Percentiles rank a stretch among this genome's conserved stretches.
Conservation (phyloP, 176 grass and related monocot species). For the Eleusine coracana region DNA sequence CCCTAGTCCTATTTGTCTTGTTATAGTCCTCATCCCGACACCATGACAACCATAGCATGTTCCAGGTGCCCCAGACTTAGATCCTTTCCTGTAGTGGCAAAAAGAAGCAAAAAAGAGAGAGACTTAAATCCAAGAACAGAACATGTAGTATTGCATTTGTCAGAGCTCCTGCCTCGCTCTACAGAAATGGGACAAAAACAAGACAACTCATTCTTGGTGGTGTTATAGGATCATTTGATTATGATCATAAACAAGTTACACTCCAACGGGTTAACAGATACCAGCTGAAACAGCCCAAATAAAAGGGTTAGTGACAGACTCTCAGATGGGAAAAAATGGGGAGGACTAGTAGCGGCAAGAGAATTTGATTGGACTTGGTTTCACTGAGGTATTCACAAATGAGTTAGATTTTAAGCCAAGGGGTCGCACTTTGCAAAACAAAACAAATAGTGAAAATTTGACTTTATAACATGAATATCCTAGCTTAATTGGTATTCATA, state of each 20-base stretch:
- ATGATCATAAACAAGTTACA: not conserved
- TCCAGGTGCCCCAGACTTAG: slow-evolving; percentile 63
- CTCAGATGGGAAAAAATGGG: not conserved
- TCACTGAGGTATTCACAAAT: not conserved
- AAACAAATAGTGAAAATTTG: not conserved
- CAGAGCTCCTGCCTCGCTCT: not conserved
- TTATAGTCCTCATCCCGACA: slow-evolving; percentile 63
- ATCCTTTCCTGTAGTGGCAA: slow-evolving; percentile 56
- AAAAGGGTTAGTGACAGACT: not conserved
- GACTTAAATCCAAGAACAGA: not conserved
- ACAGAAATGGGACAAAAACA: not conserved
- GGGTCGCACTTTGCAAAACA: not conserved
- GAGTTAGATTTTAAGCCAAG: not conserved
- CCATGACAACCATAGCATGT: slow-evolving; percentile 73
- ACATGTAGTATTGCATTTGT: not conserved
- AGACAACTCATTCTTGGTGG: not conserved
- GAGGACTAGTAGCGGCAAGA: not conserved
- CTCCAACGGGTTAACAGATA: not conserved
- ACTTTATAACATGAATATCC: not conserved
- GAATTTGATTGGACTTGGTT: not conserved
- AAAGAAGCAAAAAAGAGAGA: slow-evolving; percentile 14
- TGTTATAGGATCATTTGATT: not conserved
- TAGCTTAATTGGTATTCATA: not conserved
- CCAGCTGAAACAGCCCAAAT: not conserved
- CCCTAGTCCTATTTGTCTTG: slow-evolving; percentile 64